Evolutionary conservation across 1,284 basidiomycete species (phyloP), one percentile per base, ranked within the genome.

Genomic region (Cronartium ribicola): DNA sequence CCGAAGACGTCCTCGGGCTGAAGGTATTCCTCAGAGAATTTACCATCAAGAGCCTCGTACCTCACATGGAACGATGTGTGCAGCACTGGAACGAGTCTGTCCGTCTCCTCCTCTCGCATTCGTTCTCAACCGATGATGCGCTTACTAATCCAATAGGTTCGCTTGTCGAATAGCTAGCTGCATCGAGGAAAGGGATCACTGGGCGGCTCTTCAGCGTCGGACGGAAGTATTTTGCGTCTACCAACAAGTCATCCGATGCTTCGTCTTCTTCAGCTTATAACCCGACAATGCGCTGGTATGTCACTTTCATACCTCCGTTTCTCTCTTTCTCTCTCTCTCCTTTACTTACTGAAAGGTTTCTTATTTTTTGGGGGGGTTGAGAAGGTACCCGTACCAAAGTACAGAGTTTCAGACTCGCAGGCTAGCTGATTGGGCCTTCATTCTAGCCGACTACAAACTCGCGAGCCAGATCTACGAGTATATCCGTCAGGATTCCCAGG

Each of bases 11-110:
- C 10, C 87, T 90, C 75, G 86, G 88, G 75, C 87, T 91, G 36
- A 88, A 88, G 0, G 86, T 87, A 59, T 93, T 98, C 77, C 86
- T 93, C 5, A 87, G 94, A 60, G 95, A 98, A 80, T 89, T 98
- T 77, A 86, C 93, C 1, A 88, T 90, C 4, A 92, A 93, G 87
- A 94, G 90, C 78, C 83, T 98, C 44, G 83, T 98, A 3, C 95
- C 95, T 0, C 97, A 91, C 89, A 94, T 98, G 91, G 95, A 98
- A 83, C 90, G 90, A 77, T 89, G 88, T 79, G 89, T 96, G 0
- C 80, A 93, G 62, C 91, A 96, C 75, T 96, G 93, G 90, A 96
- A 96, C 80, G 95, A 98, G 83, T 86, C 86, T 76, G 90, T 8
- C 40, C 44, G 41, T 62, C 39, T 37, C 17, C 39, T 43, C 40